phyloP scores from a whole-genome alignment of 1,139 yeast genomes.

The Candida freyschussii region DNA sequence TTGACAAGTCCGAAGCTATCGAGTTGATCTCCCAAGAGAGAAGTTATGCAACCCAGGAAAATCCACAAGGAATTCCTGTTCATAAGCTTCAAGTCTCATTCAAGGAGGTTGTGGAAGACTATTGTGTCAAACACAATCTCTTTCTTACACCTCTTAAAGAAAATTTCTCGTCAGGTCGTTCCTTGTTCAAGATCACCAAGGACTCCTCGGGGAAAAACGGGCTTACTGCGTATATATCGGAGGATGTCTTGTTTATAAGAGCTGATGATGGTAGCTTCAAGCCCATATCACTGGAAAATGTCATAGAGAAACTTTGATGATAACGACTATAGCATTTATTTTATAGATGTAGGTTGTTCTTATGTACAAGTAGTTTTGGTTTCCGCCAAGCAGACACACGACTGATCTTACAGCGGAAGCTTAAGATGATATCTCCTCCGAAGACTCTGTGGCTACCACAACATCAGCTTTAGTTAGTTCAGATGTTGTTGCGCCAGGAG shows the following conservation, averaged over 20 bases:
- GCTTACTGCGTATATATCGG: constrained; percentile 34
- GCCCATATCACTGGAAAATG: constrained; percentile 30
- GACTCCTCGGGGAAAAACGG: constrained; percentile 31
- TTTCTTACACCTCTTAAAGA: constrained; percentile 20
- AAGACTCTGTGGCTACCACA: constrained; percentile 6
- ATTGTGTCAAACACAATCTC: constrained; percentile 29
- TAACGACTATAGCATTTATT: no score
- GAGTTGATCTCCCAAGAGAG: neutral
- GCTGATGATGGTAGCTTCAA: constrained; percentile 25
- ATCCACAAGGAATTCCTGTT: constrained; percentile 26
- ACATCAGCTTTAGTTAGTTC: constrained; percentile 20
- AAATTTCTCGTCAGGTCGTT: constrained; percentile 26
- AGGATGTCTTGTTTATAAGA: constrained; percentile 42
- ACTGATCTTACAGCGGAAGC: no score
- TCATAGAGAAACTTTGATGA: no score
- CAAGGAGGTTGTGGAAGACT: constrained; percentile 46
- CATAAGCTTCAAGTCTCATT: constrained; percentile 33
- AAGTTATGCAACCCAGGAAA: neutral
- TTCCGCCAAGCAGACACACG: no score
- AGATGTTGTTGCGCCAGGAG: constrained; percentile 12
- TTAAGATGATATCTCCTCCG: neutral
- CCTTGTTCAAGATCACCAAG: constrained; percentile 33
- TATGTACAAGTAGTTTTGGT: no score
- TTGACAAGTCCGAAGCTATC: constrained; percentile 2
- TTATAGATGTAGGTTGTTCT: no score